Evolutionary conservation across 2,329 filamentous ascomycete species (phyloP), one percentile per base, ranked within the genome.

Genomic region (Neofusicoccum parvum): DNA sequence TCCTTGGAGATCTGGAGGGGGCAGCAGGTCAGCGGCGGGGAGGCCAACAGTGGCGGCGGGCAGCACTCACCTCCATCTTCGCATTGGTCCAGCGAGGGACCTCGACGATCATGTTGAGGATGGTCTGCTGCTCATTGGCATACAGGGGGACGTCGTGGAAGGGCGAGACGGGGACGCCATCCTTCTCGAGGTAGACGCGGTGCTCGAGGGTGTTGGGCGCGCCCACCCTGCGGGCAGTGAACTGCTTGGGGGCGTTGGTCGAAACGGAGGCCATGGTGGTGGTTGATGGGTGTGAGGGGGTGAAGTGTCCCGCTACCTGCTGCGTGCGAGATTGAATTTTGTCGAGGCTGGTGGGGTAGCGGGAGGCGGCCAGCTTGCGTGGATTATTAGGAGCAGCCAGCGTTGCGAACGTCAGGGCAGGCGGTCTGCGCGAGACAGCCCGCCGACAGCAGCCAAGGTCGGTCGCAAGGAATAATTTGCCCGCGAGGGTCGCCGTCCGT

Each of bases 21-120:
- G 54, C 39, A 45, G 41, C 23, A 12, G 43, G 56, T 60, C 41
- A 60, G 56, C 56, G 56, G 48, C 36, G 20, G 9, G 12, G 72
- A 75, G 62, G 37, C n/a, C 20, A 46, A 20, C 50, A n/a, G 37
- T 15, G 45, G 45, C 17, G 36, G 39, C 62, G 45, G 53, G 54
- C 45, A 68, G 66, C 41, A 83, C 90, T 72, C 81, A 97, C 94
- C 91, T 99, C 95, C 82, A 96, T 92, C 89, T 99, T 99, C 76
- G 91, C 95, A 84, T 99, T 99, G 85, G 94, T 97, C 95, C 95
- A 99, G 85, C 95, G 90, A 76, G 95, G 95, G 76, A 99, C 97
- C 90, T 99, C 95, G 75, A 99, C 95, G 70, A 99, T 80, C 95
- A 99, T 99, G 90, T 99, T 99, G 78, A 99, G 87, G 80, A 98